Evolutionary conservation across 805 yeast genomes (phyloP).

Genomic region (Ogataea ramenticola): DNA sequence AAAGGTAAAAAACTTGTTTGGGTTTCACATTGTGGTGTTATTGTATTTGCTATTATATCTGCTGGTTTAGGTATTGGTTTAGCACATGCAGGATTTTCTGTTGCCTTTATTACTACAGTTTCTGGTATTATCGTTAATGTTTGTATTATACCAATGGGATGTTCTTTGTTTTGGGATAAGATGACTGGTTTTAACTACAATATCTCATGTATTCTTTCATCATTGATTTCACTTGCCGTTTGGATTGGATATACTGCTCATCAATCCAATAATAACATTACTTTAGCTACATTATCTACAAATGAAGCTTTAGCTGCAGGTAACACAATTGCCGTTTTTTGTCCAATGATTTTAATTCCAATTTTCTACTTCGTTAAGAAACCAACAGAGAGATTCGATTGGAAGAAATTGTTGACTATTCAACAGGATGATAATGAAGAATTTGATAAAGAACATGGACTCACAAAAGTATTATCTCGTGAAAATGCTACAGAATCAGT

Average conservation of each 20-base stretch:
- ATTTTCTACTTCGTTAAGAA: conserved; percentile 35
- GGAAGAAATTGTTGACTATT: conserved; percentile 39
- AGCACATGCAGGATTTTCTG: conserved; percentile 41
- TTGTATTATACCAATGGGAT: conserved; percentile 43
- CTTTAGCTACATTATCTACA: conserved; percentile 32
- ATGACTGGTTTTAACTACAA: conserved; percentile 41
- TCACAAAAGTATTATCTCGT: conserved; percentile 20
- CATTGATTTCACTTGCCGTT: conserved; percentile 37
- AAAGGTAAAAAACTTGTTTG: conserved; percentile 38
- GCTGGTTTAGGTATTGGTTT: conserved; percentile 46
- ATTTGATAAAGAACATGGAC: conserved; percentile 24
- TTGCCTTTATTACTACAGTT: conserved; percentile 46
- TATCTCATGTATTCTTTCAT: conserved; percentile 38
- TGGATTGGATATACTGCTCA: conserved; percentile 30
- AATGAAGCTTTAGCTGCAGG: conserved; percentile 52
- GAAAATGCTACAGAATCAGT: conserved; percentile 23
- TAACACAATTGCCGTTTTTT: conserved; percentile 45
- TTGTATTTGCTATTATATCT: conserved; percentile 34
- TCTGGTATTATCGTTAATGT: conserved; percentile 50
- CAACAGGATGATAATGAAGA: conserved; percentile 33
- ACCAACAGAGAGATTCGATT: conserved; percentile 43
- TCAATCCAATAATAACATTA: conserved; percentile 17
- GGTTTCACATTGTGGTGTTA: conserved; percentile 38
- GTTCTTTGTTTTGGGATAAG: conserved; percentile 37
- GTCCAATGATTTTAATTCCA: conserved; percentile 40